Percentiles rank a stretch among this genome's conserved stretches.
Evolutionary conservation across 495 filamentous ascomycete genomes (phyloP).

Genomic region (Neurospora tetrasperma): DNA sequence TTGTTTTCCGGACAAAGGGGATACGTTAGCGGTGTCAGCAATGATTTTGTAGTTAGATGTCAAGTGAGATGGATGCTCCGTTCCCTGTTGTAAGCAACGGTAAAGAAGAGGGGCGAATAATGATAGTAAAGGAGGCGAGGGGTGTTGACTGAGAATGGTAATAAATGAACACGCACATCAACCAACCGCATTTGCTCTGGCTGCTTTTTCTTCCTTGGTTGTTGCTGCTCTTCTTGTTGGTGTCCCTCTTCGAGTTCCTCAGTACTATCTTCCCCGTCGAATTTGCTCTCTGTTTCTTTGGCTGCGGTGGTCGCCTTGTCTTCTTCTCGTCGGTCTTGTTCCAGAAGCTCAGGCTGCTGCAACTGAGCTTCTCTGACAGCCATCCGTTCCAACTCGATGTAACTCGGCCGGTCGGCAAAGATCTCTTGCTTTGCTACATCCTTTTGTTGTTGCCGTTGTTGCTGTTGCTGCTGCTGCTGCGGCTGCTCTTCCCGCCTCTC

Average conservation of each 20-base stretch:
- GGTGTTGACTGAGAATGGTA: neutral
- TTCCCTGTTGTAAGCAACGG: too few relatives aligned
- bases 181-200: slow-evolving; percentile 40
- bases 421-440: slow-evolving; percentile 1
- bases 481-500: neutral
- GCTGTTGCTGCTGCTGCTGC: neutral
- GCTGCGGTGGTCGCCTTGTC: neutral
- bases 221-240: slow-evolving; percentile 15
- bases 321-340: neutral
- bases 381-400: slow-evolving; percentile 43
- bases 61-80: too few relatives aligned
- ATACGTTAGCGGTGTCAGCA: too few relatives aligned
- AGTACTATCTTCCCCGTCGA: neutral
- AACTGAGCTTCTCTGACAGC: slow-evolving; percentile 18
- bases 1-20: too few relatives aligned
- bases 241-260: neutral
- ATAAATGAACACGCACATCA: slow-evolving; percentile 43
- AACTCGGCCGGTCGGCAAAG: slow-evolving; percentile 34
- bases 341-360: neutral
- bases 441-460: neutral
- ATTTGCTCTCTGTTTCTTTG: neutral
- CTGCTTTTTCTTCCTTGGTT: slow-evolving; percentile 12
- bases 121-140: neutral
- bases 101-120: neutral
- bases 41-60: too few relatives aligned